Conservation (phyloP, 1,139 yeast species). For the Suhomyces guaymorum region DNA sequence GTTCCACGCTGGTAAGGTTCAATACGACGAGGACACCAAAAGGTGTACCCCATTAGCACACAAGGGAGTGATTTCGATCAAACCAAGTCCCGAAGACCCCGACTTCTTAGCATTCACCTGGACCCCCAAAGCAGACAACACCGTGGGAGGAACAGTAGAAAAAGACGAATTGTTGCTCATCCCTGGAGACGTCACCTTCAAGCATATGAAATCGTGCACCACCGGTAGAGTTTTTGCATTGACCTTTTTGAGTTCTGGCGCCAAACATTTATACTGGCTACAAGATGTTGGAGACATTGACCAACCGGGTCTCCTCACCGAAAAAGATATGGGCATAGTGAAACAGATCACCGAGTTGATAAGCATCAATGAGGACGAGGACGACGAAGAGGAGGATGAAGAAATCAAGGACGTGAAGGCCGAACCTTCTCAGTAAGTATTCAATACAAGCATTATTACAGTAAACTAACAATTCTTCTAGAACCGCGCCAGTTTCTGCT, state of each 20-base stretch:
- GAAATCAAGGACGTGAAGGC: slow-evolving; percentile 39
- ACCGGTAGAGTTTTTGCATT: slow-evolving; percentile 87
- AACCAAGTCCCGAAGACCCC: slow-evolving; percentile 60
- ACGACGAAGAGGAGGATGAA: slow-evolving; percentile 43
- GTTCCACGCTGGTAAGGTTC: slow-evolving; percentile 87
- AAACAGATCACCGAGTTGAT: slow-evolving; percentile 58
- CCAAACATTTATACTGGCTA: slow-evolving; percentile 86
- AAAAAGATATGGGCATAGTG: slow-evolving; percentile 57
- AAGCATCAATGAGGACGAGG: slow-evolving; percentile 42
- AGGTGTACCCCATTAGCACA: slow-evolving; percentile 74
- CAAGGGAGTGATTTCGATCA: slow-evolving; percentile 71
- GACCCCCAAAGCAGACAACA: slow-evolving; percentile 38
- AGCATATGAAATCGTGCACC: slow-evolving; percentile 67
- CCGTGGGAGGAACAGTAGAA: slow-evolving; percentile 38
- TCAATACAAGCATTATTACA: slow-evolving; percentile 1
- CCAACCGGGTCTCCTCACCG: slow-evolving; percentile 61
- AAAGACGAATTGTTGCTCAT: slow-evolving; percentile 75
- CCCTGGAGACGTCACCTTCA: slow-evolving; percentile 92
- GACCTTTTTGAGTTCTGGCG: slow-evolving; percentile 80
- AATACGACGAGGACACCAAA: slow-evolving; percentile 67
- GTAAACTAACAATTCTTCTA: slow-evolving; percentile 1
- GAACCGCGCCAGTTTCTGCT: no score
- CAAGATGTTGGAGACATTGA: slow-evolving; percentile 76
- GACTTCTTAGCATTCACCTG: slow-evolving; percentile 44
- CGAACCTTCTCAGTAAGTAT: slow-evolving; percentile 28